Percentiles rank a stretch among this genome's conserved stretches.
Evolutionary conservation across 2,329 filamentous ascomycete genomes (phyloP).

Genomic region (Waltergamsia citrina): DNA sequence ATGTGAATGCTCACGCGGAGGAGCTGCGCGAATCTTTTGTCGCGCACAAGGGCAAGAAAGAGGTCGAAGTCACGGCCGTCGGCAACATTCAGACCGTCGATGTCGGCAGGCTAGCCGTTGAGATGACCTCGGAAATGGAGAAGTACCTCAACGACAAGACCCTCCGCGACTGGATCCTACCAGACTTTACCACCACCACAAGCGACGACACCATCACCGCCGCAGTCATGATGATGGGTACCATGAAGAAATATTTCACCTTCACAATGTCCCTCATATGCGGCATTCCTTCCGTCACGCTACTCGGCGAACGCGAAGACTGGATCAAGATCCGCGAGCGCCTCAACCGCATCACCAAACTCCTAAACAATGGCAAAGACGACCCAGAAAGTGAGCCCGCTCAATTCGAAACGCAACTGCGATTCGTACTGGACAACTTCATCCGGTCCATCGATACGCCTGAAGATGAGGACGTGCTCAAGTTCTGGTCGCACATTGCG

Average conservation of each 20-base stretch:
- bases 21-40: constrained; percentile 32
- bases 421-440: constrained; percentile 26
- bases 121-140: constrained; percentile 27
- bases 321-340: constrained; percentile 24
- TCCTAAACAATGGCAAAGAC: constrained; percentile 17
- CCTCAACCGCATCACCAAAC: too few relatives aligned
- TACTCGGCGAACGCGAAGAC: constrained; percentile 36
- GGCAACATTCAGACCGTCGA: constrained; percentile 2
- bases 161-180: constrained; percentile 38
- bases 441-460: constrained; percentile 23
- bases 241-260: constrained; percentile 37
- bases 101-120: constrained; percentile 17
- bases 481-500: constrained; percentile 25
- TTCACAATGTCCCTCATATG: constrained; percentile 23
- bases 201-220: constrained; percentile 29
- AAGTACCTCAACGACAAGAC: constrained; percentile 28
- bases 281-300: constrained; percentile 41
- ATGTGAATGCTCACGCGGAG: constrained; percentile 35
- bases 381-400: constrained; percentile 24
- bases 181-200: constrained; percentile 40
- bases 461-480: constrained; percentile 10
- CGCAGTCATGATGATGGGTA: constrained; percentile 39
- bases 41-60: constrained; percentile 21
- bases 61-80: constrained; percentile 6
- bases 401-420: constrained; percentile 21